Evolutionary conservation across 1,284 basidiomycete genomes (phyloP).

Genomic region (Gymnopus androsaceus): DNA sequence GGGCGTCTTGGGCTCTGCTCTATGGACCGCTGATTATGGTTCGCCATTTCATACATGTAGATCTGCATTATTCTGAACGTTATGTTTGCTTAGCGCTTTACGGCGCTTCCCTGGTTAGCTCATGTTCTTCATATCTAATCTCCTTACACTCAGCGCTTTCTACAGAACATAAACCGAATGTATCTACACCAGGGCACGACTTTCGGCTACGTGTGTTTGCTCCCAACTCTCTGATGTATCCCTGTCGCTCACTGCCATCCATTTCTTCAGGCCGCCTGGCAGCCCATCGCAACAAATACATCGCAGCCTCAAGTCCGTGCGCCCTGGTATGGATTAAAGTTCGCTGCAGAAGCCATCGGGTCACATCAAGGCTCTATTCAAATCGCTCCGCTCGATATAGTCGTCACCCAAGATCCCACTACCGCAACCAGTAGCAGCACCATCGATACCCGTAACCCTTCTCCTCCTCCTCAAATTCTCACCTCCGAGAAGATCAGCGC

Average conservation of each 20-base stretch:
- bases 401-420: not conserved
- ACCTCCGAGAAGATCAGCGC: slow-evolving; percentile 8
- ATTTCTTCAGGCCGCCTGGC: slow-evolving; percentile 11
- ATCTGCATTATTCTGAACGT: too few relatives aligned
- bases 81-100: too few relatives aligned
- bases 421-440: not conserved
- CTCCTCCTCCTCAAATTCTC: not conserved
- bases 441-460: not conserved
- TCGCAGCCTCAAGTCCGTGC: slow-evolving; percentile 10
- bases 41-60: too few relatives aligned
- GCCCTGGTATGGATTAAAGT: slow-evolving; percentile 14
- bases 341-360: slow-evolving; percentile 15
- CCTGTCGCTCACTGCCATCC: not conserved
- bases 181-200: slow-evolving; percentile 15
- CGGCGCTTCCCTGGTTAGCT: slow-evolving; percentile 7
- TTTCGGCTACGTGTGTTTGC: slow-evolving; percentile 10
- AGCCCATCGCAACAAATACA: slow-evolving; percentile 8
- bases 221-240: not conserved
- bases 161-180: slow-evolving; percentile 10
- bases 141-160: not conserved
- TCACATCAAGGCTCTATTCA: slow-evolving; percentile 12
- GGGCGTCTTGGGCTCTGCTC: slow-evolving; percentile 13
- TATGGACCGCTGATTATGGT: slow-evolving; percentile 14
- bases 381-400: slow-evolving; percentile 1
- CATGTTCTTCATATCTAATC: not conserved